Conservation (phyloP, 164 flowering plant genomes). For the Vitis rotundifolia region DNA sequence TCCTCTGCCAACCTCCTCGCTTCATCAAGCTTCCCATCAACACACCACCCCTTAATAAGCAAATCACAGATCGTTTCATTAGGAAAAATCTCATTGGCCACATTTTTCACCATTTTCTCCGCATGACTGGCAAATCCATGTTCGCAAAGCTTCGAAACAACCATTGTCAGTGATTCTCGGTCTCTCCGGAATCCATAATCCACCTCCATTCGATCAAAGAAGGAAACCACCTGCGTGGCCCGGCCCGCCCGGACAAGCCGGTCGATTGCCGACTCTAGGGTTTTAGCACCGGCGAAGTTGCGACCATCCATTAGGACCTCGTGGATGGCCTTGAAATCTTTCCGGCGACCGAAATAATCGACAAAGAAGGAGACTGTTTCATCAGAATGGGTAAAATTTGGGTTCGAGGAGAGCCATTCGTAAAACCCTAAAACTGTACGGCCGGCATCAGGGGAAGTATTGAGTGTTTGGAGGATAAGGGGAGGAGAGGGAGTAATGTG, state of each 20-base stretch:
- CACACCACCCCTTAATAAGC: constrained; percentile 87
- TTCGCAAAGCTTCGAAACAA: constrained; percentile 65
- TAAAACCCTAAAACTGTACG: constrained; percentile 62
- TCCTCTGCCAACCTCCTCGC: constrained; percentile 76
- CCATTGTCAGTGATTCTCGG: constrained; percentile 45
- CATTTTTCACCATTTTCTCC: constrained; percentile 79
- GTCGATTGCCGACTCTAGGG: constrained; percentile 43
- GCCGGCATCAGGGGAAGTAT: constrained; percentile 68
- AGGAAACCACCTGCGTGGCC: constrained; percentile 50
- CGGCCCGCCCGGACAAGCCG: constrained; percentile 81
- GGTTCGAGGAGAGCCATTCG: constrained; percentile 56
- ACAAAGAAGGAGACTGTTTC: constrained; percentile 60
- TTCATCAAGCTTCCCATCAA: constrained; percentile 83
- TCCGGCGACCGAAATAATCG: constrained; percentile 75
- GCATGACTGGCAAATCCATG: constrained; percentile 72
- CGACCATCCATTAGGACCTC: constrained; percentile 44
- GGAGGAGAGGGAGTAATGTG: constrained; percentile 49
- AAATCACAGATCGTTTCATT: constrained; percentile 70
- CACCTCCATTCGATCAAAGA: constrained; percentile 76
- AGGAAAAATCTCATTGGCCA: constrained; percentile 81
- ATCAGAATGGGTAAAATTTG: constrained; percentile 46
- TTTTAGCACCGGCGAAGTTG: constrained; percentile 44
- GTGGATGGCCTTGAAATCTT: constrained; percentile 76
- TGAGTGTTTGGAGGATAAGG: constrained; percentile 53
- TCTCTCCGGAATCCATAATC: constrained; percentile 69